phyloP scores from a whole-genome alignment of 257 asterid species.

The Capsicum chinense region DNA sequence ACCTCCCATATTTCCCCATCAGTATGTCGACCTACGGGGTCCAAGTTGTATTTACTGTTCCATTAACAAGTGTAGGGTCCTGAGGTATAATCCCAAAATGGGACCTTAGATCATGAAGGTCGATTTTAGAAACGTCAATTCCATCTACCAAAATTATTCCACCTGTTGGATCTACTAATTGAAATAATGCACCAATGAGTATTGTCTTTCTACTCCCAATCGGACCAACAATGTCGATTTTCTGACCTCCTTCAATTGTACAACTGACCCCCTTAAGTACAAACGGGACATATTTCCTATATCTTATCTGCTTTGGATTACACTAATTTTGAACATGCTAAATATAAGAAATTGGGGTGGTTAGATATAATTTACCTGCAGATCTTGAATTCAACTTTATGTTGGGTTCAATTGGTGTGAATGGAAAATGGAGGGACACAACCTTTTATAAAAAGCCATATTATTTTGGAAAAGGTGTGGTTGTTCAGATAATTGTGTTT shows the following conservation, averaged over 20 bases:
- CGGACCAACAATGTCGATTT: constrained; percentile 89
- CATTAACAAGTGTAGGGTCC: constrained; percentile 92
- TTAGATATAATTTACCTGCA: constrained; percentile 57
- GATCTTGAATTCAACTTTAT: constrained; percentile 84
- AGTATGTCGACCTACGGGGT: constrained; percentile 73
- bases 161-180: constrained; percentile 84
- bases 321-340: constrained; percentile 14
- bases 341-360: background rate
- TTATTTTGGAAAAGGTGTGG: too few relatives aligned
- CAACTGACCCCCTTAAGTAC: constrained; percentile 86
- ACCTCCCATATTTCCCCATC: constrained; percentile 94
- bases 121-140: constrained; percentile 66
- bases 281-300: constrained; percentile 76
- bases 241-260: constrained; percentile 84
- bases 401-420: too few relatives aligned
- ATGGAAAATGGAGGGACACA: too few relatives aligned
- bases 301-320: constrained; percentile 62
- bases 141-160: constrained; percentile 94
- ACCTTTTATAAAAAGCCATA: too few relatives aligned
- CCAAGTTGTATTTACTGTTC: constrained; percentile 86
- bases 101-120: constrained; percentile 92
- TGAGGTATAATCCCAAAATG: constrained; percentile 93
- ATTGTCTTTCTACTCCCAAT: constrained; percentile 98
- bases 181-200: constrained; percentile 86
- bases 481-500: too few relatives aligned